Base-by-base conservation (phyloP, 345 rosid genomes). In the Populus davidiana region DNA sequence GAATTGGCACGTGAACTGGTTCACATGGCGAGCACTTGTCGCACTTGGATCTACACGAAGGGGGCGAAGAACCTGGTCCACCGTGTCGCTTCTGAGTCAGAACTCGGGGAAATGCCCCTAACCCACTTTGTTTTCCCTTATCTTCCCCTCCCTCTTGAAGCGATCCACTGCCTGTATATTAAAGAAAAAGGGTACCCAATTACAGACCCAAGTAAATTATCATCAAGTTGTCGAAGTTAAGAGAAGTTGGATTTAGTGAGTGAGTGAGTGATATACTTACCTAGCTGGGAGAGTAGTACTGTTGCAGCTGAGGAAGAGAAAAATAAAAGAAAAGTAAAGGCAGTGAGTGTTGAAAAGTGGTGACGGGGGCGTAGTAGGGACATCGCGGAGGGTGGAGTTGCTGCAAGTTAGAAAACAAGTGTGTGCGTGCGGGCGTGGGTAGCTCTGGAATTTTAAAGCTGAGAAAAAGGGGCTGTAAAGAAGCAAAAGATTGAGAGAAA, bases 1-100 rank as follows among this genome's bases (percentile, higher is more conserved):
- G 94, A 77, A 96, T 84, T 72, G 99, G 90, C 67, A 96, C 97
- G 73, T 91, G 99, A 82, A 93, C 98, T 74, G 97, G 87, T 63
- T 79, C 70, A 86, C 99, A 96, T 20, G 99, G 98, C 13, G 78
- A 83, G 83, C 98, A 96, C 68, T 72, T 81, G 21, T 93, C 95
- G 80, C 99, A 96, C 90, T 86, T 92, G 78, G 91, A 91, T 86
- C 95, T 88, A 79, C 99, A 96, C 16, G 94, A 82, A 72, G 97
- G 99, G 52, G 98, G 98, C 70, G 88, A 87, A 14, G 89, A 93
- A 83, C 89, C 98, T 39, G 41, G 94, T 13, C 99, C 95, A 4
- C 66, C 75, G 20, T 83, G 81, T 78, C 88, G 79, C 75, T 87
- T 91, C 86, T 84, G 84, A 27, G 31, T 52, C 74, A 74, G 35